phyloP scores from a whole-genome alignment of 352 stramenopile species.

The Peronospora belbahrii region DNA sequence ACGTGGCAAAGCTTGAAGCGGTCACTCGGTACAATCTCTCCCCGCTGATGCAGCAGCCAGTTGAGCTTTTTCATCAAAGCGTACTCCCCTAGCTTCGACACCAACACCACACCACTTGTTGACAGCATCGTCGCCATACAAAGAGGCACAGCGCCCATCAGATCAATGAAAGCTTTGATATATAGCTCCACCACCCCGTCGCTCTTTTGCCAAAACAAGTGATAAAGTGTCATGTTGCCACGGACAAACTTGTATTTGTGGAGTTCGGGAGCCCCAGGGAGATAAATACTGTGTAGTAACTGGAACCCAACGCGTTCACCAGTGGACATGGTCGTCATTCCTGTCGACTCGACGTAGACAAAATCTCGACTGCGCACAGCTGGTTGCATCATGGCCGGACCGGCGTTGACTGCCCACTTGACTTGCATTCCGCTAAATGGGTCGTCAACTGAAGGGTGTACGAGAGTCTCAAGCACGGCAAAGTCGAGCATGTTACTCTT shows the following conservation, averaged over 20 bases:
- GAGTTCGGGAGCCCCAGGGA: constrained; percentile 22
- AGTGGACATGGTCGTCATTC: constrained; percentile 28
- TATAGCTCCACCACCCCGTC: constrained; percentile 31
- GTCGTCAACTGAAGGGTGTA: constrained; percentile 25
- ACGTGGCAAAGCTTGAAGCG: constrained; percentile 11
- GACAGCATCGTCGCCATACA: constrained; percentile 21
- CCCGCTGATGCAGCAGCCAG: constrained; percentile 18
- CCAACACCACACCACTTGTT: constrained; percentile 25
- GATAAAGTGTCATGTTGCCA: constrained; percentile 42
- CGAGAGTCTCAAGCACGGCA: constrained; percentile 33
- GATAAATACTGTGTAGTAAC: constrained; percentile 26
- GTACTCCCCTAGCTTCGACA: constrained; percentile 29
- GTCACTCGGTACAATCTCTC: constrained; percentile 1
- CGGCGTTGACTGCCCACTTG: constrained; percentile 50
- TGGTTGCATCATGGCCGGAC: constrained; percentile 31
- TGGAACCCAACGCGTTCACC: constrained; percentile 40
- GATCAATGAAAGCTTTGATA: constrained; percentile 31
- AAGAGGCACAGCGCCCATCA: constrained; percentile 32
- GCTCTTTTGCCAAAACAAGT: constrained; percentile 41
- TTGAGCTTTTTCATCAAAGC: constrained; percentile 31
- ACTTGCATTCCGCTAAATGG: constrained; percentile 39
- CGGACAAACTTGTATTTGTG: constrained; percentile 38
- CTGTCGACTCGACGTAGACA: constrained; percentile 47
- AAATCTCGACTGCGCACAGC: constrained; percentile 49
- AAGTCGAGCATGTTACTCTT: constrained; percentile 38